phyloP scores from a whole-genome alignment of 768 basidiomycete genomes.

The Russula compacta region DNA sequence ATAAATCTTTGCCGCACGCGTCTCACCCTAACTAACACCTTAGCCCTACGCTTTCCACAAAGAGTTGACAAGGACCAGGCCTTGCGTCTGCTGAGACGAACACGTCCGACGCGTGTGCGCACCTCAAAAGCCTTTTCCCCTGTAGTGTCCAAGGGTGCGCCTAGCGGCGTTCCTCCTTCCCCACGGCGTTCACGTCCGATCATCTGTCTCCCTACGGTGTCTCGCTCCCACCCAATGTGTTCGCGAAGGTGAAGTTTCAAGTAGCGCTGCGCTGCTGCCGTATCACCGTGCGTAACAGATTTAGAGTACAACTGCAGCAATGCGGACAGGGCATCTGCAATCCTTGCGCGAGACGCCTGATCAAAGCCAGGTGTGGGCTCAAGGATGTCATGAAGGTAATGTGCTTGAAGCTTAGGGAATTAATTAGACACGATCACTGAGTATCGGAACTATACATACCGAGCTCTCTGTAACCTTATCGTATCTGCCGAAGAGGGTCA shows the following conservation, averaged over 20 bases:
- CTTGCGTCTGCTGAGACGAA: conserved; percentile 57
- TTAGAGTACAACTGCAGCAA: conserved; percentile 74
- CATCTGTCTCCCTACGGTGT: conserved; percentile 97
- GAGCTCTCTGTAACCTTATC: conserved; percentile 85
- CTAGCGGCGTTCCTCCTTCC: conserved; percentile 27
- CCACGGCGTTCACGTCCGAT: conserved; percentile 74
- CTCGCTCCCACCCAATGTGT: conserved; percentile 93
- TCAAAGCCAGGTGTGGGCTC: conserved; percentile 64
- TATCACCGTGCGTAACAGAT: conserved; percentile 73
- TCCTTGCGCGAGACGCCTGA: conserved; percentile 46
- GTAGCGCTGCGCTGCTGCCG: conserved; percentile 61
- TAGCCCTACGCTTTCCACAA: no score
- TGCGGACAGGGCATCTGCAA: conserved; percentile 47
- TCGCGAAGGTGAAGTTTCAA: conserved; percentile 83
- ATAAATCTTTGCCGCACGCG: no score
- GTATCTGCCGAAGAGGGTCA: conserved; percentile 44
- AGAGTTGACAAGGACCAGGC: conserved; percentile 21
- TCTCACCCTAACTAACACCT: no score
- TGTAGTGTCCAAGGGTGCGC: conserved; percentile 25
- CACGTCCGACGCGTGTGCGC: conserved; percentile 53
- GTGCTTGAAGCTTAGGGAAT: conserved; percentile 53
- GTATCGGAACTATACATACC: conserved; percentile 26
- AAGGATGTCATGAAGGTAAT: conserved; percentile 64
- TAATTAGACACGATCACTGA: not conserved
- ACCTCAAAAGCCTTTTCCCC: conserved; percentile 41